These are phyloP conservation scores for Gossypium trilobum DNA, from an alignment of 441 rosid species.

Conservation along the genomic window DNA sequence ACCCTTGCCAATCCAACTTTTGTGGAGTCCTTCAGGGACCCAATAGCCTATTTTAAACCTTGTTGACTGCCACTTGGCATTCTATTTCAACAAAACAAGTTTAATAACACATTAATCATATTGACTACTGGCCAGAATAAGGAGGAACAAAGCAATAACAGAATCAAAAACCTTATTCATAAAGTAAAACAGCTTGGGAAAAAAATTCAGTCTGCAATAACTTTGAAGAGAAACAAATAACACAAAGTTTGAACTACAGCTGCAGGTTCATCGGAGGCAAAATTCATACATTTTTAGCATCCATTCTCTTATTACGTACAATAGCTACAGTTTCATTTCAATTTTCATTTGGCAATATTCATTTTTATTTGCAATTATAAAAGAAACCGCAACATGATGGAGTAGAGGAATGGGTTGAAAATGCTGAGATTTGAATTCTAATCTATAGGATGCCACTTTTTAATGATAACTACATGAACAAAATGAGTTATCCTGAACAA, in stretches of 20 bases:
- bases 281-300: not conserved
- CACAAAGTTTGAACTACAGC: not conserved
- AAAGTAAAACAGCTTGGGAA: not conserved
- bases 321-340: not conserved
- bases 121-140: too few relatives aligned
- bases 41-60: slow-evolving; percentile 28
- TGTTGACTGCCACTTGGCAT: slow-evolving; percentile 31
- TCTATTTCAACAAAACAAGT: slow-evolving; percentile 21
- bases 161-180: not conserved
- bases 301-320: not conserved
- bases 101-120: not conserved
- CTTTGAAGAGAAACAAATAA: not conserved
- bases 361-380: not conserved
- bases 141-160: too few relatives aligned
- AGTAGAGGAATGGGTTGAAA: too few relatives aligned
- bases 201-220: not conserved
- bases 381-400: too few relatives aligned
- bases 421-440: too few relatives aligned
- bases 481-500: not conserved
- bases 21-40: slow-evolving; percentile 38
- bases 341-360: not conserved
- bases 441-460: too few relatives aligned
- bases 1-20: slow-evolving; percentile 34
- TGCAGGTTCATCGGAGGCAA: not conserved
- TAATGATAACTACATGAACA: not conserved